Percentiles rank a stretch among this genome's conserved stretches.
These are phyloP conservation scores for Hanseniaspora clermontiae DNA, from an alignment of 805 yeast genomes.

Conservation along the genomic window DNA sequence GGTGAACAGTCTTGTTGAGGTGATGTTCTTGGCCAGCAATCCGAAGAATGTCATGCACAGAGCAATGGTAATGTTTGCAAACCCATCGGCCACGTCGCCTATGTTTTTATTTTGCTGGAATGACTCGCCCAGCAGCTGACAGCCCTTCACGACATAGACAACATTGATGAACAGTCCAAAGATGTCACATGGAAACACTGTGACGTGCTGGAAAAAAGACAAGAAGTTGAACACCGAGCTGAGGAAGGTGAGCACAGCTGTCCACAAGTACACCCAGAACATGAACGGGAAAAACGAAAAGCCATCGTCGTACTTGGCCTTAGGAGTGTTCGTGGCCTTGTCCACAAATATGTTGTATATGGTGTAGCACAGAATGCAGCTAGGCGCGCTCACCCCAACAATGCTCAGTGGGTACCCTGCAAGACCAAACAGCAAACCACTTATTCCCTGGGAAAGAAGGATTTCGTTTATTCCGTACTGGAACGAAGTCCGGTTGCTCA, in stretches of 20 bases:
- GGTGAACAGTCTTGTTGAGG: conserved; percentile 47
- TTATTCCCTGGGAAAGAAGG: conserved; percentile 69
- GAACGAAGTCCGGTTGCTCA: conserved; percentile 82
- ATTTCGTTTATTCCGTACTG: conserved; percentile 89
- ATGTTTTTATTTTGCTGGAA: conserved; percentile 34
- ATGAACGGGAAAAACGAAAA: conserved; percentile 68
- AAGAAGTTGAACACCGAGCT: conserved; percentile 62
- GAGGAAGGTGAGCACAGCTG: conserved; percentile 64
- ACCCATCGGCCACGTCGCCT: conserved; percentile 39
- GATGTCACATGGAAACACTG: conserved; percentile 77
- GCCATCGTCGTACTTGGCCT: conserved; percentile 25
- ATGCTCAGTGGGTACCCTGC: conserved; percentile 89
- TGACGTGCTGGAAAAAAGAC: conserved; percentile 53
- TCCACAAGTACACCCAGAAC: conserved; percentile 94
- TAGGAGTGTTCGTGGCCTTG: conserved; percentile 11
- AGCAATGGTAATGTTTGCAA: conserved; percentile 61
- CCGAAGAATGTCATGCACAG: conserved; percentile 71
- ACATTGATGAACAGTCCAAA: conserved; percentile 86
- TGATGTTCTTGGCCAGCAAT: conserved; percentile 40
- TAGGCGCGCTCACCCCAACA: conserved; percentile 96
- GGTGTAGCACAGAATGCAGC: conserved; percentile 82
- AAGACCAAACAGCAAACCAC: conserved; percentile 77
- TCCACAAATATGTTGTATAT: conserved; percentile 32
- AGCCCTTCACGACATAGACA: conserved; percentile 81
- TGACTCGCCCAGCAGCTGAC: conserved; percentile 65